Evolutionary conservation across 192 early-diverging fungal species (phyloP), one percentile per base, ranked within the genome.

Genomic region (Coemansia sp.): DNA sequence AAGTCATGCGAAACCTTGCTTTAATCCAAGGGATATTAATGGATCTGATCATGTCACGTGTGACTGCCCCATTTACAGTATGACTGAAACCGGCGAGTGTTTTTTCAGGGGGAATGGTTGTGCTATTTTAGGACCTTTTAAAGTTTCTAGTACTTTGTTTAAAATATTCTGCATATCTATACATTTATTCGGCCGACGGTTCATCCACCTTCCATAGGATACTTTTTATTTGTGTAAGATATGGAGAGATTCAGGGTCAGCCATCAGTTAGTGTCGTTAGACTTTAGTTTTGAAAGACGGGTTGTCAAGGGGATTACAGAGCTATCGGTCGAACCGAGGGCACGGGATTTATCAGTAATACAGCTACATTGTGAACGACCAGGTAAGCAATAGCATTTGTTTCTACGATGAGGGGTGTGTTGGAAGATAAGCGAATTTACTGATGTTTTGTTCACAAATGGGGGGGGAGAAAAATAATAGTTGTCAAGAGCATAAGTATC

Each of bases 221-320:
- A 2, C 25, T 6, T 22, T 23, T 22, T 44, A 44, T 48, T 48
- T 48, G 45, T 27, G 20, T 23, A 9, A 48, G 14, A 48, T 25
- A 76, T 72, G 69, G 27, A 55, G 19, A 50, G 55, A 14, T 74
- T 78, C 55, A 57, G 40, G 0, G 75, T 82, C 28, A 64, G 62
- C 23, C 81, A 82, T 55, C 81, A 82, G 66, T 60, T 79, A 9
- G 81, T 82, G 14, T 71, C 72, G 42, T 54, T 82, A 50, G 75
- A 82, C 40, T 57, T 82, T 44, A 66, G 70, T 55, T 64, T 82
- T 50, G 62, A 63, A 14, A 48, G 55, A 17, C 71, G 61, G 30
- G 27, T 57, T 19, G 55, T 82, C 19, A 68, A 68, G 31, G 81
- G 81, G 6, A 58, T 78, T 50, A 82, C 81, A 5, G 75, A 82